A percentile compares a stretch with the other conserved stretches of the same genome.
These are phyloP conservation scores for Xanthoconium stramineum DNA, from an alignment of 768 basidiomycete genomes.

Conservation along the genomic window DNA sequence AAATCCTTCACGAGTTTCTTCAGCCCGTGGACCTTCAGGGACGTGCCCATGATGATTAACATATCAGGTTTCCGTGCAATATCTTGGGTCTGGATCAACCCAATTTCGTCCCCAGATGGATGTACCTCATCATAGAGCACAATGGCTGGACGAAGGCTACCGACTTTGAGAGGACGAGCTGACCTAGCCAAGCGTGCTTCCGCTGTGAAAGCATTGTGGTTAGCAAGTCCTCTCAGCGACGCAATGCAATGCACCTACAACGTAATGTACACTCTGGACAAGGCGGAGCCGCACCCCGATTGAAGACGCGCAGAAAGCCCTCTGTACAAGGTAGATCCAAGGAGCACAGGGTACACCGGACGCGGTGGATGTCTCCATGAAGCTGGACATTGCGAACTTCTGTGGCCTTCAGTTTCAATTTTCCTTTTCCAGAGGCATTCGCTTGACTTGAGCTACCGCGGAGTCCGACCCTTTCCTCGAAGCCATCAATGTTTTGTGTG, in stretches of 20 bases:
- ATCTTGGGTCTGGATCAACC: constrained; percentile 73
- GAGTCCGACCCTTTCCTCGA: constrained; percentile 81
- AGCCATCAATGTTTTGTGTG: constrained; percentile 97
- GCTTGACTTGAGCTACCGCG: constrained; percentile 59
- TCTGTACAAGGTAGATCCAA: constrained; percentile 68
- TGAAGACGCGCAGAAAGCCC: constrained; percentile 62
- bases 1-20: constrained; percentile 95
- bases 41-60: constrained; percentile 96
- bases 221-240: not conserved
- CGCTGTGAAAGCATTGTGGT: constrained; percentile 41
- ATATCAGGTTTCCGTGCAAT: constrained; percentile 81
- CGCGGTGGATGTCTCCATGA: constrained; percentile 91
- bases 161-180: constrained; percentile 74
- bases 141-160: constrained; percentile 88
- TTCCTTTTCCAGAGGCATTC: constrained; percentile 56
- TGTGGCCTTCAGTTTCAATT: constrained; percentile 60
- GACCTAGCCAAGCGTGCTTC: constrained; percentile 78
- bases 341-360: constrained; percentile 84
- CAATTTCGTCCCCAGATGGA: constrained; percentile 91
- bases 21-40: constrained; percentile 92
- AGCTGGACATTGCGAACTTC: constrained; percentile 88
- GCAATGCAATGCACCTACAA: constrained; percentile 50
- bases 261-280: constrained; percentile 84
- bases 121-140: constrained; percentile 95
- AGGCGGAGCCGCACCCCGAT: constrained; percentile 68